Percentiles rank a stretch among this genome's conserved stretches.
Conservation (phyloP, 2,329 filamentous ascomycete genomes). For the Didymella arachidicola region DNA sequence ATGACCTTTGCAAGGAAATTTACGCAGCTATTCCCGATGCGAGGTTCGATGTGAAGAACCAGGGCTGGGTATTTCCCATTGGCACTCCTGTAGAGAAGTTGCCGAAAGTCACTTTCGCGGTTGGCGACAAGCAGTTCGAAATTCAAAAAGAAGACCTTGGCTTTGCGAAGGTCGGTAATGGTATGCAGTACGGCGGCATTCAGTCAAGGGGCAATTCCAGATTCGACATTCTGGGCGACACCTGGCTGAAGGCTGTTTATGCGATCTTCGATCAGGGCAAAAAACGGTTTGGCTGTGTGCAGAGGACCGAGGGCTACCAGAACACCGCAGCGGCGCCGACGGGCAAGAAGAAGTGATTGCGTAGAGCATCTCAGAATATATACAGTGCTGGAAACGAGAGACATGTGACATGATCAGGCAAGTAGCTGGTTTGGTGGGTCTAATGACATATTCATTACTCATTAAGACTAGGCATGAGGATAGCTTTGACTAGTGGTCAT, state of each 20-base stretch:
- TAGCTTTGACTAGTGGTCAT: not conserved
- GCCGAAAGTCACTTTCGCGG: slow-evolving; percentile 68
- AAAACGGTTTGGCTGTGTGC: slow-evolving; percentile 66
- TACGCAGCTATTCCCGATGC: slow-evolving; percentile 71
- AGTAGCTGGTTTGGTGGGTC: not conserved
- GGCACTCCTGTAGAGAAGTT: slow-evolving; percentile 61
- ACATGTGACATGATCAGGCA: not conserved
- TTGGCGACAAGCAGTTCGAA: slow-evolving; percentile 67
- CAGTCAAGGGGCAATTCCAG: slow-evolving; percentile 58
- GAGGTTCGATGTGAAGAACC: slow-evolving; percentile 58
- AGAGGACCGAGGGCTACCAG: slow-evolving; percentile 52
- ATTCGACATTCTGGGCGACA: slow-evolving; percentile 71
- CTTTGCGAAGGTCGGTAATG: slow-evolving; percentile 64
- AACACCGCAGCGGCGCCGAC: slow-evolving; percentile 30
- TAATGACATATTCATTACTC: slow-evolving; percentile 7
- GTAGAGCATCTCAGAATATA: not conserved
- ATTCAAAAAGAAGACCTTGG: slow-evolving; percentile 70
- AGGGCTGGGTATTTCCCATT: slow-evolving; percentile 71
- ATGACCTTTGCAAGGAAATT: slow-evolving; percentile 66
- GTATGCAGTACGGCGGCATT: slow-evolving; percentile 69
- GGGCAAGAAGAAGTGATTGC: not conserved
- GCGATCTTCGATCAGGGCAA: slow-evolving; percentile 71
- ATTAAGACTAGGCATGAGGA: slow-evolving; percentile 11
- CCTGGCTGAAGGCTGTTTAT: slow-evolving; percentile 71
- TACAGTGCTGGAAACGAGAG: not conserved